Evolutionary conservation across 495 filamentous ascomycete species (phyloP).

Genomic region (Lepraria neglecta): DNA sequence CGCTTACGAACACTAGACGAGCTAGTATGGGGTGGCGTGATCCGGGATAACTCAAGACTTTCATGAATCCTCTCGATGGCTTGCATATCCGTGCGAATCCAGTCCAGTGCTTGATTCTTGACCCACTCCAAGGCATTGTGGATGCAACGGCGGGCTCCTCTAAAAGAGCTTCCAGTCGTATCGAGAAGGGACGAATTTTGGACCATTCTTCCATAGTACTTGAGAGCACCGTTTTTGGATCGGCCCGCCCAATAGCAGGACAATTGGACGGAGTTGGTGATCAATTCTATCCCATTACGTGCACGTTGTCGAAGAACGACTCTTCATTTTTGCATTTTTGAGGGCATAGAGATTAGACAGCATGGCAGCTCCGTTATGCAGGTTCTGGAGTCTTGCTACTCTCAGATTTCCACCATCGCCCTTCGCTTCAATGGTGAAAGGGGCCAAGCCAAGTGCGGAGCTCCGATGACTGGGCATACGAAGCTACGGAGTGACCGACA

Average conservation of each 20-base stretch:
- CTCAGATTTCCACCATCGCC: background rate
- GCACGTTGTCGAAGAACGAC: background rate
- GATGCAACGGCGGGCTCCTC: background rate
- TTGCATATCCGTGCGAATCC: background rate
- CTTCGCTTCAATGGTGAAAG: background rate
- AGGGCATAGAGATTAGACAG: background rate
- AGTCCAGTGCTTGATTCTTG: background rate
- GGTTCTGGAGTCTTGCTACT: background rate
- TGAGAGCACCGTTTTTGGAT: background rate
- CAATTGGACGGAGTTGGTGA: background rate
- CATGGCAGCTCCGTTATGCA: background rate
- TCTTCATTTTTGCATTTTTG: slow-evolving; percentile 1
- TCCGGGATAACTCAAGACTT: background rate
- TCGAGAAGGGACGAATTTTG: background rate
- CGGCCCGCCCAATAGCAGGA: background rate
- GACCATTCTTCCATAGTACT: background rate
- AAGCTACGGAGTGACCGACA: background rate
- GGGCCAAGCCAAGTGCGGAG: background rate
- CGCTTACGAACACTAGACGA: background rate
- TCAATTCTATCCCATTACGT: background rate
- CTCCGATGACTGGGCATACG: background rate
- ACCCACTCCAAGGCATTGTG: background rate
- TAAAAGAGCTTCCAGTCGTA: background rate
- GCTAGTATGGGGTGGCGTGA: background rate
- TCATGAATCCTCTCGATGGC: background rate